A percentile compares a stretch with the other conserved stretches of the same genome.
phyloP scores from a whole-genome alignment of 164 flowering plant genomes.

The Stephania yunnanensis region DNA sequence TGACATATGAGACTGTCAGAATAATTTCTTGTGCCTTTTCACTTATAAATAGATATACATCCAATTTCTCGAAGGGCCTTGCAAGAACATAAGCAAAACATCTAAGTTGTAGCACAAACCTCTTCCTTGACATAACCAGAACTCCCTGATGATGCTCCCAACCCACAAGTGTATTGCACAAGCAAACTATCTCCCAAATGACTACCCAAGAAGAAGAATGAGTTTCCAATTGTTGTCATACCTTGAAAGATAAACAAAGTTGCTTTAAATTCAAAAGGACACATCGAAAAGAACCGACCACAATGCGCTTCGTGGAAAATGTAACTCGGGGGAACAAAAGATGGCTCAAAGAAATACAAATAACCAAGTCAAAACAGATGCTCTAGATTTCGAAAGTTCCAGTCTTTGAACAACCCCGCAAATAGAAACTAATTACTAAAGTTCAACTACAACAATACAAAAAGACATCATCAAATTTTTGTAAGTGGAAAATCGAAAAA shows the following conservation, averaged over 20 bases:
- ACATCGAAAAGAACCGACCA: not conserved
- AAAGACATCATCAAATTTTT: not conserved
- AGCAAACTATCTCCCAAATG: slow-evolving; percentile 95
- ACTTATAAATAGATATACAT: too few species aligned
- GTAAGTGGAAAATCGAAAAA: not conserved
- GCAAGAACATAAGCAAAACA: not conserved
- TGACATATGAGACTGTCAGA: not conserved
- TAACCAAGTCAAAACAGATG: slow-evolving; percentile 89
- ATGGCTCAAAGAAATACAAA: slow-evolving; percentile 20
- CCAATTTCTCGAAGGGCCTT: not conserved
- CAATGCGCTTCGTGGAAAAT: not conserved
- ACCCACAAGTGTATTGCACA: slow-evolving; percentile 77
- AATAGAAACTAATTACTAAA: slow-evolving; percentile 3
- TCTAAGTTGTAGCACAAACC: slow-evolving; percentile 34
- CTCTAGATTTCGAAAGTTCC: slow-evolving; percentile 89
- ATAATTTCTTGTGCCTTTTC: not conserved
- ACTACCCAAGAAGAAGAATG: slow-evolving; percentile 88
- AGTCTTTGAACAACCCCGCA: slow-evolving; percentile 87
- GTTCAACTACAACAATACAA: not conserved
- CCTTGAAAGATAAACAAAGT: slow-evolving; percentile 39
- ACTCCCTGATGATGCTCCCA: slow-evolving; percentile 33
- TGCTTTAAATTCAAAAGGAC: not conserved
- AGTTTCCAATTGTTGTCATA: slow-evolving; percentile 71
- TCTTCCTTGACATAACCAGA: slow-evolving; percentile 69
- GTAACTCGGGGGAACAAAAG: not conserved